Evolutionary conservation across 1,284 basidiomycete genomes (phyloP), one percentile per base, ranked within the genome.

Genomic region (Earliella scabrosa): DNA sequence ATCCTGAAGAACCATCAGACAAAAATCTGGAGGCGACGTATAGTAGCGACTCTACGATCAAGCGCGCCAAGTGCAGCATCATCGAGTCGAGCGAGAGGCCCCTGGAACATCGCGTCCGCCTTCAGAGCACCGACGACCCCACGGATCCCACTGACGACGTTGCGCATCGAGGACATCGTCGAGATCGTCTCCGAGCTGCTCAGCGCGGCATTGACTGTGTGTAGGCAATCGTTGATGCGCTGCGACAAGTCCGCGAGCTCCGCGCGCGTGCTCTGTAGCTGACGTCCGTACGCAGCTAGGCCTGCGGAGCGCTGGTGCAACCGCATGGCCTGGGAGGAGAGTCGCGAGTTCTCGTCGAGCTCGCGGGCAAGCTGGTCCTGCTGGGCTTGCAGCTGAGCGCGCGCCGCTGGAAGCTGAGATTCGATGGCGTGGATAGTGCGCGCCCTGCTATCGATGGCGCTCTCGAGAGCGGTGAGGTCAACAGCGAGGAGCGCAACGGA

Each of bases 171-270:
- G 13, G 34, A 40, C 45, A 48, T 48, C 6, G 39, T 20, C 20
- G 45, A 8, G 20, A 57, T 57, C 14, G 34, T 24, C 34, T 40
- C 32, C 31, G 55, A 57, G 50, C 55, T 52, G 55, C 45, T 49
- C 50, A 57, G 27, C 50, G 55, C 50, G 8, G 31, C 39, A 40
- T 48, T 48, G n/a, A 57, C 55, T 5, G 50, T 41, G 21, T 48
- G 21, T 20, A 57, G 21, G 45, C 55, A 52, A 5, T 57, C 50
- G 40, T 57, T 57, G 50, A 57, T 57, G 38, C 38, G 27, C 16
- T 10, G 18, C 9, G 55, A 52, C 20, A 57, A 41, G 21, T 44
- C 31, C 40, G 55, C 40, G 24, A 52, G 50, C 18, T 26, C n/a
- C 32, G 3, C 34, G 9, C 50, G 45, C 34, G 45, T 31, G 16